These are phyloP conservation scores for Pythium periplocum DNA, from an alignment of 352 stramenopile genomes.

Conservation along the genomic window DNA sequence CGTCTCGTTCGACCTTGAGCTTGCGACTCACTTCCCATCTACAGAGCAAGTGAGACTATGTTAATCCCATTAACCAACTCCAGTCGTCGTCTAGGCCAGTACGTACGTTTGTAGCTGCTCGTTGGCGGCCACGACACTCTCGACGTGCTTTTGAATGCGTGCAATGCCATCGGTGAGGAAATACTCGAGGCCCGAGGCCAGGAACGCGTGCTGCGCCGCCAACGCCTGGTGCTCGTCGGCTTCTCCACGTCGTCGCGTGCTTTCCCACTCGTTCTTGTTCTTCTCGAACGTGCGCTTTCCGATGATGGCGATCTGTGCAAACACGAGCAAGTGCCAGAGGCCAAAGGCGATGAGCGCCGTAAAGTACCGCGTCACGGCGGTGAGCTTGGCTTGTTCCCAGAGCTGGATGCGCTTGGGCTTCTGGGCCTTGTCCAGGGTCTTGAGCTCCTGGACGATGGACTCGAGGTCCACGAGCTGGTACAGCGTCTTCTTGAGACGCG, in stretches of 20 bases:
- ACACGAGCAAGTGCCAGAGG: constrained; percentile 77
- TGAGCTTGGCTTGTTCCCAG: constrained; percentile 70
- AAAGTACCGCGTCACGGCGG: constrained; percentile 69
- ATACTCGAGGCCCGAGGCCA: constrained; percentile 74
- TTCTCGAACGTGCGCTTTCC: constrained; percentile 75
- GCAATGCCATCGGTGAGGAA: constrained; percentile 63
- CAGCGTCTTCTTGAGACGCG: constrained; percentile 51
- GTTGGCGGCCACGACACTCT: constrained; percentile 42
- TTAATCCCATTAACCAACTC: background rate
- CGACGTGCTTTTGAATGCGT: constrained; percentile 59
- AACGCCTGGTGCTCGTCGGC: constrained; percentile 27
- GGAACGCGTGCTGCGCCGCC: constrained; percentile 58
- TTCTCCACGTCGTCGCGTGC: constrained; percentile 8
- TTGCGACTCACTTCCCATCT: constrained; percentile 73
- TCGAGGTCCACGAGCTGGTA: constrained; percentile 66
- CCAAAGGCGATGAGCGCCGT: constrained; percentile 68
- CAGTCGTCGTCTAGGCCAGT: background rate
- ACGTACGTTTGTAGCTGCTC: constrained; percentile 45
- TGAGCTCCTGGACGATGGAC: constrained; percentile 65
- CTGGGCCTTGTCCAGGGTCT: constrained; percentile 62
- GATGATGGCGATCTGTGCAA: constrained; percentile 71
- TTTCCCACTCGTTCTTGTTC: constrained; percentile 12
- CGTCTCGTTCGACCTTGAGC: constrained; percentile 52
- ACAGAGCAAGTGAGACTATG: background rate
- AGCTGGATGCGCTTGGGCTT: constrained; percentile 51